These are phyloP conservation scores for Neurospora sp. DNA, from an alignment of 495 filamentous ascomycete species.

Conservation along the genomic window DNA sequence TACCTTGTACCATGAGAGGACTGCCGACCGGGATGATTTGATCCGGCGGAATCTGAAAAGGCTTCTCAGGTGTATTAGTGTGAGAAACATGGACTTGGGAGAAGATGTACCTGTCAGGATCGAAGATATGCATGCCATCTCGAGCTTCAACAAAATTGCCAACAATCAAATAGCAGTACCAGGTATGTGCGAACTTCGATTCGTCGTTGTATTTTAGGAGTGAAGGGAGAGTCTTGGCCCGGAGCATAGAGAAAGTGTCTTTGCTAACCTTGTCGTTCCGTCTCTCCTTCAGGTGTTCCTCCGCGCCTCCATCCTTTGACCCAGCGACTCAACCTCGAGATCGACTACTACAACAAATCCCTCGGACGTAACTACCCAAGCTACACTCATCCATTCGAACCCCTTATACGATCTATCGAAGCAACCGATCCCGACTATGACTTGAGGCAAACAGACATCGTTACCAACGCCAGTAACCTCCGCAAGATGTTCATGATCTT, in stretches of 20 bases:
- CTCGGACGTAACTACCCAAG: neutral
- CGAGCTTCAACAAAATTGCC: slow-evolving; percentile 18
- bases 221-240: neutral
- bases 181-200: slow-evolving; percentile 3
- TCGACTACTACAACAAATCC: slow-evolving; percentile 3
- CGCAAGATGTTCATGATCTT: slow-evolving; percentile 17
- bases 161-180: slow-evolving; percentile 17
- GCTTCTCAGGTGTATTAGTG: neutral
- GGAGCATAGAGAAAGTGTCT: neutral
- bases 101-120: neutral
- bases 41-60: neutral
- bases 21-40: neutral
- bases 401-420: slow-evolving; percentile 12
- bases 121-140: slow-evolving; percentile 2
- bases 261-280: neutral
- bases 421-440: slow-evolving; percentile 4
- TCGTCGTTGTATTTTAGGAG: neutral
- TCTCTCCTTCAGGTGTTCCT: slow-evolving; percentile 4
- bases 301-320: slow-evolving; percentile 10
- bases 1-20: neutral
- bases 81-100: neutral
- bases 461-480: slow-evolving; percentile 17
- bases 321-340: neutral
- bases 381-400: slow-evolving; percentile 13
- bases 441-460: slow-evolving; percentile 4